Percentiles rank a stretch among this genome's conserved stretches.
These are phyloP conservation scores for Arabidopsis lyrata DNA, from an alignment of 441 rosid species.

Conservation along the genomic window DNA sequence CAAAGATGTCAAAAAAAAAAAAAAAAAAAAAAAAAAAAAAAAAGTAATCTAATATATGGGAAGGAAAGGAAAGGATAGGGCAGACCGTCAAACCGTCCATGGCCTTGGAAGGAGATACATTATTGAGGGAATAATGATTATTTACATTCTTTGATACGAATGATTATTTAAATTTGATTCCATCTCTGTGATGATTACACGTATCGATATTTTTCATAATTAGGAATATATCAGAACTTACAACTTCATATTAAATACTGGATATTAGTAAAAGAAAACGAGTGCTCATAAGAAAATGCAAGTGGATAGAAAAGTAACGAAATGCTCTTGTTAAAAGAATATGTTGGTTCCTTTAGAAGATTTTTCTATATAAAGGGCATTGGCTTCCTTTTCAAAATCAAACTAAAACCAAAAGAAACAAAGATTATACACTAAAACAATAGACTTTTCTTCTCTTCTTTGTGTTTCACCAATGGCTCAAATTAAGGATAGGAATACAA, in stretches of 20 bases:
- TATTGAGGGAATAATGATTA: constrained; percentile 28
- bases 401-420: constrained; percentile 23
- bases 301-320: constrained; percentile 19
- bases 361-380: constrained; percentile 27
- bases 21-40: no score
- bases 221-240: constrained; percentile 22
- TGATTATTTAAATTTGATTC: constrained; percentile 1
- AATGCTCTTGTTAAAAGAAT: constrained; percentile 4
- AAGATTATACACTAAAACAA: constrained; percentile 6
- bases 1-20: no score
- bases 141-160: background rate
- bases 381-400: background rate
- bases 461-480: constrained; percentile 34
- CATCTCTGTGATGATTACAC: constrained; percentile 20
- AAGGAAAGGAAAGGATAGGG: background rate
- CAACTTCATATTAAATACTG: constrained; percentile 1
- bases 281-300: constrained; percentile 12
- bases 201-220: background rate
- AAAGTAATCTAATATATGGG: background rate
- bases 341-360: constrained; percentile 8
- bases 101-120: background rate
- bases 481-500: constrained; percentile 19
- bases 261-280: constrained; percentile 6
- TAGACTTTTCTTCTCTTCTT: constrained; percentile 26
- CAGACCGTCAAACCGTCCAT: constrained; percentile 34